Conservation (phyloP, 768 basidiomycete genomes). For the Tulasnella sp. region DNA sequence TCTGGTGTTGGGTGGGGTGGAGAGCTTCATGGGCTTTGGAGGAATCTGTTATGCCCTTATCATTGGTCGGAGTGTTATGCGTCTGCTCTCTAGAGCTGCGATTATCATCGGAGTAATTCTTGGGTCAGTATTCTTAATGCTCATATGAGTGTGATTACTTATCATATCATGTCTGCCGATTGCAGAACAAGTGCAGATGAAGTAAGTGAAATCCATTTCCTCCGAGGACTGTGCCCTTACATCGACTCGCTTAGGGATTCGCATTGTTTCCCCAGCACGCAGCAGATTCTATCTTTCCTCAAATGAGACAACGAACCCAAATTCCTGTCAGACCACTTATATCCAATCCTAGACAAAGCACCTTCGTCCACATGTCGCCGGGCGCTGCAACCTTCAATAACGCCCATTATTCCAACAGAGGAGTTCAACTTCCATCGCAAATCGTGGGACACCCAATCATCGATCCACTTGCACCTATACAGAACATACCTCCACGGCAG, state of each 20-base stretch:
- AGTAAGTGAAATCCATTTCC: background rate
- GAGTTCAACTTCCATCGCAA: background rate
- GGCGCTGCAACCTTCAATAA: constrained; percentile 32
- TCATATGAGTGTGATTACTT: background rate
- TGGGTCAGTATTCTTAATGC: background rate
- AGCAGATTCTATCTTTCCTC: too few species aligned
- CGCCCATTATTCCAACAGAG: background rate
- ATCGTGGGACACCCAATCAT: background rate
- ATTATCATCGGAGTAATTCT: background rate
- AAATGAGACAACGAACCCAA: background rate
- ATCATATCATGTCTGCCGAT: background rate
- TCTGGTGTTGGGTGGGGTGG: background rate
- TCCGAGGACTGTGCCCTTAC: background rate
- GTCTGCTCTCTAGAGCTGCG: background rate
- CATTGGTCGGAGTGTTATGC: background rate
- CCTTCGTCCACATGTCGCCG: constrained; percentile 43
- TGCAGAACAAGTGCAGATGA: constrained; percentile 8
- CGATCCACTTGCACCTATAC: too few species aligned
- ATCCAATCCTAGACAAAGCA: constrained; percentile 41
- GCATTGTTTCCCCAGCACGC: background rate
- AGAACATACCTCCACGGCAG: background rate
- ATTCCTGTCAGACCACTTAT: constrained; percentile 30
- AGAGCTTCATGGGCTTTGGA: background rate
- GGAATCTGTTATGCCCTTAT: background rate
- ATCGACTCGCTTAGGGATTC: too few species aligned